Conservation (phyloP, 2,329 filamentous ascomycete genomes). For the Aureobasidium sp. region DNA sequence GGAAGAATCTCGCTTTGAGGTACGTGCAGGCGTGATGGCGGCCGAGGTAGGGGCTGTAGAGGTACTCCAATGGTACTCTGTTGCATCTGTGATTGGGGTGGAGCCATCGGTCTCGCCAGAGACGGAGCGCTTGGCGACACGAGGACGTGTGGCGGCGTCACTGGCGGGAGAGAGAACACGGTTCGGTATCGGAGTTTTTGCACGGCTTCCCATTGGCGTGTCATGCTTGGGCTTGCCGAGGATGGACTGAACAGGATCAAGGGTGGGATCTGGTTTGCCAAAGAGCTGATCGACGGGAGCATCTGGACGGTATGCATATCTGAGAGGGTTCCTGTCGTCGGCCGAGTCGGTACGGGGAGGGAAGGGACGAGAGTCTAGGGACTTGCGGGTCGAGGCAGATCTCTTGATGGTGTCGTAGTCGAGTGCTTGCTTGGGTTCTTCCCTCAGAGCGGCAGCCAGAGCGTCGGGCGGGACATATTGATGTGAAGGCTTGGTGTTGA, state of each 20-base stretch:
- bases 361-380: background rate
- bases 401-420: constrained; percentile 29
- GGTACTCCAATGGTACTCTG: constrained; percentile 32
- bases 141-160: constrained; percentile 15
- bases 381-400: constrained; percentile 16
- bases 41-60: constrained; percentile 39
- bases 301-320: constrained; percentile 24
- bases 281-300: constrained; percentile 25
- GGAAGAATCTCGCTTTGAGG: constrained; percentile 36
- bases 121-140: constrained; percentile 20
- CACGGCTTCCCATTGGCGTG: constrained; percentile 29
- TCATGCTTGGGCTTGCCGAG: constrained; percentile 20
- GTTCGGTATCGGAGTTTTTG: constrained; percentile 20
- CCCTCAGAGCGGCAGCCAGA: background rate
- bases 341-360: background rate
- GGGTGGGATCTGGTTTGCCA: background rate
- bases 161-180: background rate
- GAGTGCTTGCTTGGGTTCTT: constrained; percentile 24
- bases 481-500: constrained; percentile 31
- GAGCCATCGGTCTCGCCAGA: constrained; percentile 31
- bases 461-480: constrained; percentile 24
- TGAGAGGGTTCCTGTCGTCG: constrained; percentile 16
- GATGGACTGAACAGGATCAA: background rate
- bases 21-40: constrained; percentile 32
- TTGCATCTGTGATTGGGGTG: constrained; percentile 37